Evolutionary conservation across 179 eudicot genomes (phyloP), one percentile per base, ranked within the genome.

Genomic region (Drosera spatulata): DNA sequence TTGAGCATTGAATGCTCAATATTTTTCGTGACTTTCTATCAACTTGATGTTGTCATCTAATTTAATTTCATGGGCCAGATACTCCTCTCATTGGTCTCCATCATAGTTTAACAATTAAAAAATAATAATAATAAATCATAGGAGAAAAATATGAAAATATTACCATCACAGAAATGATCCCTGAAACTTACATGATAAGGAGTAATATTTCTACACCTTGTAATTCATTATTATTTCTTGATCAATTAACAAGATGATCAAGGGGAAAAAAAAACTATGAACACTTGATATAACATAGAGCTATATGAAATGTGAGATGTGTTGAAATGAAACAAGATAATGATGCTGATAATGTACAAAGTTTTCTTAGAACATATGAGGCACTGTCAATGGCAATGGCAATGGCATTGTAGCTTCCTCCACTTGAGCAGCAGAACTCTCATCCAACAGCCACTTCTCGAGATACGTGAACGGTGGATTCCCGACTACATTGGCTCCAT

Each of bases 401-500:
- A 4, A 50, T 60, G 40, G 51, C 54, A 22, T 22, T 22, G 33
- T 22, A 22, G 33, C 33, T 5, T 56, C 51, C 48, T 13, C 43
- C 5, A 62, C 10, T 40, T 62, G 50, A 54, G 56, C 63, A 71
- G 52, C 73, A 46, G 67, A 41, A 55, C 61, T 66, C 63, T 76
- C 80, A 55, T 76, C 80, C 55, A 76, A 69, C 42, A 76, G 68
- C 80, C 80, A 76, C 57, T 72, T 76, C 69, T 76, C 77, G 13
- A 76, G 61, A 53, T 72, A 72, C n/a, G 69, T 72, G 47, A 76
- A 66, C 22, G 74, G 80, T 15, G 77, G 77, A 69, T 72, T 69
- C 62, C 49, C 12, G 15, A 59, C 53, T 6, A 49, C 67, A 6
- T 68, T 68, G 9, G n/a, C 37, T 7, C 10, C 54, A 1, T 64